These are phyloP conservation scores for Stachybotrys elegans DNA, from an alignment of 2,329 filamentous ascomycete species.

Conservation along the genomic window DNA sequence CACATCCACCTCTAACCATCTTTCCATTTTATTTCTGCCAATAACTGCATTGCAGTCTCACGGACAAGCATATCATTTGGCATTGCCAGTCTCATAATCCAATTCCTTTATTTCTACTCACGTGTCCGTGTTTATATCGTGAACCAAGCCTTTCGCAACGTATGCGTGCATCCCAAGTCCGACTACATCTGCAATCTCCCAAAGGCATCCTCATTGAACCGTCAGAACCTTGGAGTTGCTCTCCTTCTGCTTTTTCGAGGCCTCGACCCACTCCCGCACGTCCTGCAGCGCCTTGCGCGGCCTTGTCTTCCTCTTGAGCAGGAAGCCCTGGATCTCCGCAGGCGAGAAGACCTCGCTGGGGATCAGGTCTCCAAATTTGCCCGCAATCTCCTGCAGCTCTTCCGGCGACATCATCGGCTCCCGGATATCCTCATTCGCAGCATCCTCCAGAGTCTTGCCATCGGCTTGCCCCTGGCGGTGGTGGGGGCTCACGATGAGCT, in stretches of 20 bases:
- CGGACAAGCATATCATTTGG: no score
- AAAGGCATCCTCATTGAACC: constrained; percentile 47
- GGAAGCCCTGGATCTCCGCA: constrained; percentile 60
- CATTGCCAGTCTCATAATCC: background rate
- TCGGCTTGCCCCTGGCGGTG: constrained; percentile 7
- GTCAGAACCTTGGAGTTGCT: constrained; percentile 41
- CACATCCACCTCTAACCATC: no score
- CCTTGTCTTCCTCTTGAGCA: constrained; percentile 57
- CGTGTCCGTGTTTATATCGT: no score
- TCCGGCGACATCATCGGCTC: constrained; percentile 27
- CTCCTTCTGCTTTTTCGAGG: constrained; percentile 44
- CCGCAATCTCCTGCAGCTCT: constrained; percentile 40
- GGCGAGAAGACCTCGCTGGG: constrained; percentile 49
- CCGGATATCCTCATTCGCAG: constrained; percentile 10
- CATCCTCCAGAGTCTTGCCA: constrained; percentile 3
- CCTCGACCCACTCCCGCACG: constrained; percentile 48
- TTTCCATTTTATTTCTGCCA: no score
- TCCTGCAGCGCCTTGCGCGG: constrained; percentile 51
- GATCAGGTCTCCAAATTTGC: constrained; percentile 47
- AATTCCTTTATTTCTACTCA: background rate
- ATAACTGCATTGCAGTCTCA: no score
- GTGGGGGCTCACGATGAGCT: no score
- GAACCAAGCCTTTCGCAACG: no score
- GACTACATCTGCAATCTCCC: no score
- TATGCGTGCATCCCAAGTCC: no score